These are phyloP conservation scores for Suillus subluteus DNA, from an alignment of 768 basidiomycete genomes.

Conservation along the genomic window DNA sequence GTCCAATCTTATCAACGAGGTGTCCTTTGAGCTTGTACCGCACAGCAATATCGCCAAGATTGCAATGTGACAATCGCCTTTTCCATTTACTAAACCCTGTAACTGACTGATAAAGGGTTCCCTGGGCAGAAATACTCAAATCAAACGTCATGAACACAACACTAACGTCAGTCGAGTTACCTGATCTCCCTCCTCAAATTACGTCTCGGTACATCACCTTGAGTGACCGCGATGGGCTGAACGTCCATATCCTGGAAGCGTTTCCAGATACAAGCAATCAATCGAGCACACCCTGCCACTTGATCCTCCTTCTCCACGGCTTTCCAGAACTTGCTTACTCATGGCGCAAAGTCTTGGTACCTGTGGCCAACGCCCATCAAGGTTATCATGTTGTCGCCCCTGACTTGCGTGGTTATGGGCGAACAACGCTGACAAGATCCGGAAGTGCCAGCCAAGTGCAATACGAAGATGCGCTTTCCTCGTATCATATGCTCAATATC, in stretches of 20 bases:
- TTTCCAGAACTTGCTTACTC: conserved; percentile 71
- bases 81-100: not conserved
- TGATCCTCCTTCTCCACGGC: conserved; percentile 64
- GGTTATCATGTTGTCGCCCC: conserved; percentile 69
- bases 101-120: not conserved
- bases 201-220: conserved; percentile 45
- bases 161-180: not conserved
- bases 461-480: conserved; percentile 53
- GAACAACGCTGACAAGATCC: conserved; percentile 21
- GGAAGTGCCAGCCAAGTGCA: conserved; percentile 25
- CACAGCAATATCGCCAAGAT: not conserved
- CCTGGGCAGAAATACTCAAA: not conserved
- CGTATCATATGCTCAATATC: conserved; percentile 55
- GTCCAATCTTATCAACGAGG: not conserved
- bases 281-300: conserved; percentile 35
- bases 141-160: not conserved
- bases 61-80: not conserved
- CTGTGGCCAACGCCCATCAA: conserved; percentile 41
- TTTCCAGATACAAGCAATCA: conserved; percentile 27
- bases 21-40: not conserved
- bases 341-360: conserved; percentile 61
- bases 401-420: conserved; percentile 61
- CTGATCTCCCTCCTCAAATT: conserved; percentile 34
- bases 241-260: conserved; percentile 55
- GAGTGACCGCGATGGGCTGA: conserved; percentile 46